Base-by-base conservation (phyloP, 495 filamentous ascomycete species). In the Neurospora terricola region DNA sequence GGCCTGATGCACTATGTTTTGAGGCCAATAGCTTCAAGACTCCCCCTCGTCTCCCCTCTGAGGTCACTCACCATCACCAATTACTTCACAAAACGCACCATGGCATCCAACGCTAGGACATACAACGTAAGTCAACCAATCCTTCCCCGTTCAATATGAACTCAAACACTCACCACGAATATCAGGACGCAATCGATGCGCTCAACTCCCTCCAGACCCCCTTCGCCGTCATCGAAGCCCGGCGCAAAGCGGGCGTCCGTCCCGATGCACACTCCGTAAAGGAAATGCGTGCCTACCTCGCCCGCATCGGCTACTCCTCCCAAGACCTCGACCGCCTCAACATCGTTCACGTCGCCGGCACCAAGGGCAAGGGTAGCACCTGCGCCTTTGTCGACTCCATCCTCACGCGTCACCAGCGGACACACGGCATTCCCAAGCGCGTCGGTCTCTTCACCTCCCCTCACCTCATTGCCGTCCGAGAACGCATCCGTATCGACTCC, bases 191-290 rank as follows among this genome's bases (percentile, higher is more conserved):
- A 21, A 89, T 99, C 73, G 85, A 90, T 71, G 88, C 93, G 36
- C 90, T 99, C 80, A 99, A 99, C 79, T 90, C 93, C 21, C 86
- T 97, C 40, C 96, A 98, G 78, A 92, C 92, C 21, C 97, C 97
- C 72, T 94, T 90, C 80, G 86, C 90, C 54, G 86, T 92, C 66
- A 87, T 98, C 40, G 89, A 97, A 73, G 88, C 89, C 70, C 88
- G 95, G 69, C 86, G 88, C 37, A 90, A 91, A 76, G 90, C 89
- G 8, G 90, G 93, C 45, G 83, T 87, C 76, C 86, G 84, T 30
- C 87, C 89, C 79, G 93, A 95, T 78, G 85, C 89, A 70, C 82
- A 83, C 70, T 90, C 91, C 1, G 86, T 96, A 66, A 87, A 88
- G 4, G 91, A 96, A 80, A 95, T 94, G 86, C 84, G 90, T 72